Base-by-base conservation (phyloP, 768 basidiomycete genomes). In the Hypholoma fasciculare region DNA sequence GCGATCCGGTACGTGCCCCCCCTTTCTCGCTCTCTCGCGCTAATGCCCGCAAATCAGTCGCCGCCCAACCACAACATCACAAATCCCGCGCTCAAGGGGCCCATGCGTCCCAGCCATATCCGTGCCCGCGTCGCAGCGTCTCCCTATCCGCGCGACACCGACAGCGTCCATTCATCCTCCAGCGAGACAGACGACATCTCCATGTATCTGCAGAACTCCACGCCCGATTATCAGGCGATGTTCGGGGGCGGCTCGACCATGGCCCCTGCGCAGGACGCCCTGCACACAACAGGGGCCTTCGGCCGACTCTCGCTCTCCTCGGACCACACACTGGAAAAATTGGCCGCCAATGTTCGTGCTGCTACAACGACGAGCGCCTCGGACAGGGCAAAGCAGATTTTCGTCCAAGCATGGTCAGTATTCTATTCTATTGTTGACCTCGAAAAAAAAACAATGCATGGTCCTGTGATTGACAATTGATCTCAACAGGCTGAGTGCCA, bases 281-380 rank as follows among this genome's bases (percentile, higher is more conserved):
- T 89, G 65, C 87, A 89, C 59, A 74, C 91, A 9, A 74, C 86
- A n/a, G 88, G 84, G 42, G 84, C 87, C 36, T 92, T 92, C 70
- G 88, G 87, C 42, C 77, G 90, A 61, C 88, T 92, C 88, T 80
- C 86, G 17, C 72, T 94, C 70, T 84, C 80, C 62, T 80, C 86
- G 46, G 92, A 93, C 75, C 88, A 90, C 62, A 84, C 83, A 6
- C 79, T 94, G 55, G 92, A 94, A 75, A 92, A 93, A 75, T 78
- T 94, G 56, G 92, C 93, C 3, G 88, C 87, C 43, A 93, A 92
- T 65, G 91, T 94, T 37, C 86, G 92, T 51, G 88, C 89, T 44
- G 93, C 93, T 12, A 94, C 92, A 2, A 95, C 92, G 7, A 94
- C 92, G 39, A 93, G 90, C 67, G 92, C 93, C 51, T 94, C 92